phyloP scores from a whole-genome alignment of 2,329 filamentous ascomycete genomes.

The Achaetomium macrosporum region DNA sequence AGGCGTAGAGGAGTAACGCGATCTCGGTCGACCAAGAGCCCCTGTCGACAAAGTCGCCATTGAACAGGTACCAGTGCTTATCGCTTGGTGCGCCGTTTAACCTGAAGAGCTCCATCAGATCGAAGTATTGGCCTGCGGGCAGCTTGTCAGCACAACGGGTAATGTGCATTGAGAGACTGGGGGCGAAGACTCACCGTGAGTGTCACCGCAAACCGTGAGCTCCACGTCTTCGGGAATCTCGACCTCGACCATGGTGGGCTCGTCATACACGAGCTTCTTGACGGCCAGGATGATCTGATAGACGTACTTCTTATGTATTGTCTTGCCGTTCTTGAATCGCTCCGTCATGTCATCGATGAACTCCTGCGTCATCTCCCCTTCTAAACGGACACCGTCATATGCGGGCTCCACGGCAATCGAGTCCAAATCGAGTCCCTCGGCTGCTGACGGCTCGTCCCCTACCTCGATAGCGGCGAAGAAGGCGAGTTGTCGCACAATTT shows the following conservation, averaged over 20 bases:
- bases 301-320: conserved; percentile 91
- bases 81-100: conserved; percentile 80
- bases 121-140: conserved; percentile 83
- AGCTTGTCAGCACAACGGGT: conserved; percentile 16
- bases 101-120: conserved; percentile 92
- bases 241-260: conserved; percentile 95
- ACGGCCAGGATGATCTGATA: conserved; percentile 92
- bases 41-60: conserved; percentile 96
- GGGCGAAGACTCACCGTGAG: conserved; percentile 55
- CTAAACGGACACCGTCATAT: conserved; percentile 80
- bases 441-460: conserved; percentile 83
- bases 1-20: conserved; percentile 84
- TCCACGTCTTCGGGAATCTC: conserved; percentile 69
- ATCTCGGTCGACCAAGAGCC: conserved; percentile 99
- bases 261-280: conserved; percentile 82
- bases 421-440: conserved; percentile 83
- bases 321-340: conserved; percentile 93
- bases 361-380: conserved; percentile 83
- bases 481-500: conserved; percentile 83
- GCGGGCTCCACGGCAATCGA: conserved; percentile 73
- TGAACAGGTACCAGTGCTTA: conserved; percentile 92
- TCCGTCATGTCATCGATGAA: conserved; percentile 98
- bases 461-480: conserved; percentile 96
- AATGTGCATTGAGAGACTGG: background rate
- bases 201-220: conserved; percentile 94